phyloP scores from a whole-genome alignment of 1,139 yeast species.

The Blastobotrys arbuscula region DNA sequence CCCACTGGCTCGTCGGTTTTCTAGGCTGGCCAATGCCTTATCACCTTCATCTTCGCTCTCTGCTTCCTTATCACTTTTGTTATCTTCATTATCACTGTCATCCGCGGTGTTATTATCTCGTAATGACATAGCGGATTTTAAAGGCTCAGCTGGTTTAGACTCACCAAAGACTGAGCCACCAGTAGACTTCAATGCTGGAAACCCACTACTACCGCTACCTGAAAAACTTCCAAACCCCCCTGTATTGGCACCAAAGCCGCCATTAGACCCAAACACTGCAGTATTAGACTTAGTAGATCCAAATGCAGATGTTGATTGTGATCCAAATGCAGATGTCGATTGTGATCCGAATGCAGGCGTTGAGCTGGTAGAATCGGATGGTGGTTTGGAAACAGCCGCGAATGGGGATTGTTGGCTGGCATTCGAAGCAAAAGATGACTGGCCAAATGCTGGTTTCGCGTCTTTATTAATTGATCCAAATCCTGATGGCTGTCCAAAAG shows the following conservation, averaged over 20 bases:
- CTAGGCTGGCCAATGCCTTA: neutral
- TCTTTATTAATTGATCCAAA: neutral
- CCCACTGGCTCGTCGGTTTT: conserved; percentile 1
- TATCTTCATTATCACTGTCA: conserved; percentile 2
- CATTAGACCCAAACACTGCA: neutral
- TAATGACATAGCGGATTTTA: neutral
- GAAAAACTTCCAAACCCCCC: neutral
- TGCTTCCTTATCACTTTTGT: neutral
- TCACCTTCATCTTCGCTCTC: conserved; percentile 1
- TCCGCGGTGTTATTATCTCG: neutral
- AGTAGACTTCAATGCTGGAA: neutral
- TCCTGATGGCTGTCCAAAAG: conserved; percentile 8
- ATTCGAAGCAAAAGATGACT: neutral
- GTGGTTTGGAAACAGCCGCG: neutral
- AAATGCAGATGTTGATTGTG: neutral
- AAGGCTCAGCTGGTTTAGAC: neutral
- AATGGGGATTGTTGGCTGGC: neutral
- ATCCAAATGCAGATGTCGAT: neutral
- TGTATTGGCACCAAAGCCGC: too few relatives aligned
- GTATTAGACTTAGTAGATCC: too few relatives aligned
- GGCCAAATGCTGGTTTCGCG: neutral
- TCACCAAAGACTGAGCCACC: neutral
- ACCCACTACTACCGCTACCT: neutral
- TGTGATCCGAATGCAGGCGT: neutral
- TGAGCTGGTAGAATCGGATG: neutral